Evolutionary conservation across 208 protist genomes (phyloP), one percentile per base, ranked within the genome.

Genomic region (Wallacemonas sp.): DNA sequence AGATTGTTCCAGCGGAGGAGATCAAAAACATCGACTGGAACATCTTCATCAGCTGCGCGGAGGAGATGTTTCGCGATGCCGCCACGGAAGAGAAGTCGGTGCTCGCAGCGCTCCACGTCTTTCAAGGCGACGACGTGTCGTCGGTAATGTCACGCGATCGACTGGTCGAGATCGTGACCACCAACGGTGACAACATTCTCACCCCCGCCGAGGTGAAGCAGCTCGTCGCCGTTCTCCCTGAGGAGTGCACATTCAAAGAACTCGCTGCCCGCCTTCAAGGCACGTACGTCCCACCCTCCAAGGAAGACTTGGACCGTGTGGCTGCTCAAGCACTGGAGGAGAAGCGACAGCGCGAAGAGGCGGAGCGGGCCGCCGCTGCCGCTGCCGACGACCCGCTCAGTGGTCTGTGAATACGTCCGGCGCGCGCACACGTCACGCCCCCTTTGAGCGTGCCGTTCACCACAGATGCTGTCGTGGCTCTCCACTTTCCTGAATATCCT

Each of bases 21-120:
- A 83, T 96, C n/a, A 96, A 96, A 38, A 96, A 96, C 59, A 93
- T 96, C 57, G 91, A 96, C 66, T 96, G 91, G 87, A 93, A 96
- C 67, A 96, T 96, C 45, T 96, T 96, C 63, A 93, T 96, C 39
- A 81, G 81, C 24, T 96, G 87, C 75, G 73, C 79, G 0, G 86
- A 96, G 59, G 77, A 83, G 58, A 79, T 96, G 48, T 96, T 89
- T 38, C 79, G 87, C 33, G 85, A 96, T 30, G 48, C 75, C n/a
- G 70, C 68, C 41, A 64, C 63, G 4, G 87, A 96, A 75, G 72
- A 96, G 73, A 74, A 66, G 44, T 73, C 73, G 15, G 79, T 96
- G 41, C 52, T 72, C 22, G 68, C 57, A 17, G 87, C 91, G 21
- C 69, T 96, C 37, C 80, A 80, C 45, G 76, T 90, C 17, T 78